phyloP scores from a whole-genome alignment of 345 rosid genomes.

The Euphorbia lathyris region DNA sequence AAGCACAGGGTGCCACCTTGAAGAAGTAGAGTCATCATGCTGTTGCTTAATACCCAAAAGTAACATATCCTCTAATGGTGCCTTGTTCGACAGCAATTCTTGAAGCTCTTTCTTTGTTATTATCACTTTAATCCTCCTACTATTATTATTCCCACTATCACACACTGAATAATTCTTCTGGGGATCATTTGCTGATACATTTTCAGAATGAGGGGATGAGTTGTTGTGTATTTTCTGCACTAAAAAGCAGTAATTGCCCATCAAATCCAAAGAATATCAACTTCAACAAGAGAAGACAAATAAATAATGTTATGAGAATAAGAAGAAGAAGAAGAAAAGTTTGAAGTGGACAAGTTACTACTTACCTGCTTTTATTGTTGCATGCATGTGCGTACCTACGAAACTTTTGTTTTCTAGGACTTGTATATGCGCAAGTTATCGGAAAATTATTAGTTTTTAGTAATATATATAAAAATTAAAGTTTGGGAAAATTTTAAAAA shows the following conservation, averaged over 20 bases:
- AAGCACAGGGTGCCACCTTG: constrained; percentile 20
- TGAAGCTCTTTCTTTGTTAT: constrained; percentile 20
- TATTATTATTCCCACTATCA: background rate
- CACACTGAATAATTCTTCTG: background rate
- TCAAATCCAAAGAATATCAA: background rate
- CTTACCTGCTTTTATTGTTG: too few relatives aligned
- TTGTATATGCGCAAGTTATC: too few relatives aligned
- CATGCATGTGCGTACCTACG: too few relatives aligned
- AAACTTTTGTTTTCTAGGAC: too few relatives aligned
- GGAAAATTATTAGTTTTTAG: too few relatives aligned
- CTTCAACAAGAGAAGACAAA: background rate
- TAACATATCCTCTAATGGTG: background rate
- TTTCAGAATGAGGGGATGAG: background rate
- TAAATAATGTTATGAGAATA: background rate
- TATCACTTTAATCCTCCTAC: constrained; percentile 8
- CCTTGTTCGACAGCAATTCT: constrained; percentile 13
- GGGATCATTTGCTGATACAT: background rate
- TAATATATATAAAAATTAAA: too few relatives aligned
- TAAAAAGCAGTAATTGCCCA: constrained; percentile 18
- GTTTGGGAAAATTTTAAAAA: too few relatives aligned
- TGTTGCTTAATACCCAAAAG: background rate
- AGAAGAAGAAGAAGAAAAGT: too few relatives aligned
- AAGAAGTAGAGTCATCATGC: background rate
- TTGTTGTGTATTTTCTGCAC: background rate
- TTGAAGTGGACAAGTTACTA: background rate